Conservation (phyloP, 1,139 yeast genomes). For the Pichia sp. region DNA sequence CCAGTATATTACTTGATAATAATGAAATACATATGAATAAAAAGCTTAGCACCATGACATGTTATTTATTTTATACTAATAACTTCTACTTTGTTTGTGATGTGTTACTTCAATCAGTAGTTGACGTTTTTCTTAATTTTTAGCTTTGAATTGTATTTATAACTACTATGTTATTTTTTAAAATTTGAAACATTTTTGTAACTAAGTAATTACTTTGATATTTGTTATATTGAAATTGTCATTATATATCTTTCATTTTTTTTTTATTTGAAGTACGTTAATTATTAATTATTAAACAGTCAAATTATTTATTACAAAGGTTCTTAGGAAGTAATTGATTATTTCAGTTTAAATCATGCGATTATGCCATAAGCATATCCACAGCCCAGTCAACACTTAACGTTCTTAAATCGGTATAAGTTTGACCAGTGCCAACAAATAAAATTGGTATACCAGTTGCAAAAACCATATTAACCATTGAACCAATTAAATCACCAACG, state of each 20-base stretch:
- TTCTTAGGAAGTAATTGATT: not conserved
- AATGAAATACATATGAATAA: no score
- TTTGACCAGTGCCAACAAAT: constrained; percentile 96
- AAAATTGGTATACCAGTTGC: constrained; percentile 93
- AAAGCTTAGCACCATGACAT: no score
- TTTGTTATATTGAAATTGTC: no score
- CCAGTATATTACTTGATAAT: no score
- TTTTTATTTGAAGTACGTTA: not conserved
- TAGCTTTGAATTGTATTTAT: no score
- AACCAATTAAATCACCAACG: constrained; percentile 93
- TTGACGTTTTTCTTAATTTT: no score
- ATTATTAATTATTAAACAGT: not conserved
- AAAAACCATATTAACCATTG: constrained; percentile 96
- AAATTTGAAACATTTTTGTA: no score
- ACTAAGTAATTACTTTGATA: no score
- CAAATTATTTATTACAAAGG: not conserved
- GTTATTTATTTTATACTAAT: no score
- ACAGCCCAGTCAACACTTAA: constrained; percentile 92
- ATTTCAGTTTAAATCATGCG: not conserved
- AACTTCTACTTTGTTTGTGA: no score
- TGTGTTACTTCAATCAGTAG: no score
- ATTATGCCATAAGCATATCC: constrained; percentile 51
- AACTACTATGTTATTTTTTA: no score
- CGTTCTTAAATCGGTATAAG: constrained; percentile 91
- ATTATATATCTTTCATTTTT: not conserved